Evolutionary conservation across 1,284 basidiomycete species (phyloP).

Genomic region (Fomitopsis palustris): DNA sequence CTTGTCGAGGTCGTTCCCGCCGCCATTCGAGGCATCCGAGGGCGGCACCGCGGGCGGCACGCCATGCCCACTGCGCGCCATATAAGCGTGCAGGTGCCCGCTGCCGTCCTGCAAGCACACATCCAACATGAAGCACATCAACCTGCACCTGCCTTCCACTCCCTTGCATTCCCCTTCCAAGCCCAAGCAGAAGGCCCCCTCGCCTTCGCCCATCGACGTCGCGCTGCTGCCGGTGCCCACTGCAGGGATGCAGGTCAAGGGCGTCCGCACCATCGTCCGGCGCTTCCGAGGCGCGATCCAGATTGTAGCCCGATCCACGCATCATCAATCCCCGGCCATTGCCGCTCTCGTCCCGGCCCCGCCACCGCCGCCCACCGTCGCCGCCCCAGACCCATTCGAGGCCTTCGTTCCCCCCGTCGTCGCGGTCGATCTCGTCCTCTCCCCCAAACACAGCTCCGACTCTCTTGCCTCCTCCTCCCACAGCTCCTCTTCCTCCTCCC

Average conservation of each 20-base stretch:
- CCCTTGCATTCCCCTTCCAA: constrained; percentile 1
- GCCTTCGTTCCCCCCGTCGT: not conserved
- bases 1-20: constrained; percentile 6
- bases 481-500: not conserved
- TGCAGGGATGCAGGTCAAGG: constrained; percentile 5
- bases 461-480: not conserved
- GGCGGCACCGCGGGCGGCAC: constrained; percentile 3
- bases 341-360: not conserved
- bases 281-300: constrained; percentile 4
- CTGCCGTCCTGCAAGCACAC: not conserved
- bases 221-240: not conserved
- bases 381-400: not conserved
- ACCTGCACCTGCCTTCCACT: not conserved
- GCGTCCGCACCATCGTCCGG: constrained; percentile 7
- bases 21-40: not conserved
- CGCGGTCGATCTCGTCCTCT: constrained; percentile 3
- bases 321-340: constrained; percentile 6
- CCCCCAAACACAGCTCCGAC: constrained; percentile 2
- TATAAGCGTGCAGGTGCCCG: not conserved
- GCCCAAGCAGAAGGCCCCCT: not conserved
- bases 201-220: not conserved
- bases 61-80: not conserved
- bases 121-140: not conserved
- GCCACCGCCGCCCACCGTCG: not conserved
- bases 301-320: constrained; percentile 3